Percentiles rank a stretch among this genome's conserved stretches.
Evolutionary conservation across 371 early-diverging fungal species (phyloP).

Genomic region (Mortierella sp.): DNA sequence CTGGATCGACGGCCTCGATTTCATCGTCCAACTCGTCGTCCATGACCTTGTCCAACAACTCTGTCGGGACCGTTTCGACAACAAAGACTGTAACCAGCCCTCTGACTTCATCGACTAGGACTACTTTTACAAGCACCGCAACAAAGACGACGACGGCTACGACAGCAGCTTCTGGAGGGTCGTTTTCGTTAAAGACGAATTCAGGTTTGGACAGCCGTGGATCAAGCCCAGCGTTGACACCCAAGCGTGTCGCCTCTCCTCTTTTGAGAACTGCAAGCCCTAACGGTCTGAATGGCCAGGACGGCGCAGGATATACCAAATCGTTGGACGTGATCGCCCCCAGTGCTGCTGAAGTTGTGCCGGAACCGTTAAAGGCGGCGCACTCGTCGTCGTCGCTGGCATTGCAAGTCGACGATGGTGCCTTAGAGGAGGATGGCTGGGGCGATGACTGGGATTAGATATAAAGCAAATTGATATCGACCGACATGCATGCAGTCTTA

Average conservation of each 20-base stretch:
- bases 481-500: not conserved
- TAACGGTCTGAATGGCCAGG: not conserved
- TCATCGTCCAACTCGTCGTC: constrained; percentile 33
- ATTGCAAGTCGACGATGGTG: constrained; percentile 27
- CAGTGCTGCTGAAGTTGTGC: not conserved
- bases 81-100: constrained; percentile 13
- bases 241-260: constrained; percentile 39
- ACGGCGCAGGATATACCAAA: not conserved
- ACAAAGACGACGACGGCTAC: constrained; percentile 1
- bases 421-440: constrained; percentile 49
- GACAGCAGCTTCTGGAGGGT: not conserved
- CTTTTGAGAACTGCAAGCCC: constrained; percentile 16
- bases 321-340: not conserved
- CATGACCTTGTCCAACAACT: constrained; percentile 24
- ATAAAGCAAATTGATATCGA: not conserved
- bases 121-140: not conserved
- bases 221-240: constrained; percentile 31
- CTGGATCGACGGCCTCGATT: constrained; percentile 23
- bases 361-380: not conserved
- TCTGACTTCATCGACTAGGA: not conserved
- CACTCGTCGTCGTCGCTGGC: constrained; percentile 24
- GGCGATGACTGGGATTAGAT: constrained; percentile 49
- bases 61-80: constrained; percentile 11
- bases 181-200: not conserved
- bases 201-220: constrained; percentile 13